These are phyloP conservation scores for Debaryomyces coudertii DNA, from an alignment of 1,139 yeast genomes.

Conservation along the genomic window DNA sequence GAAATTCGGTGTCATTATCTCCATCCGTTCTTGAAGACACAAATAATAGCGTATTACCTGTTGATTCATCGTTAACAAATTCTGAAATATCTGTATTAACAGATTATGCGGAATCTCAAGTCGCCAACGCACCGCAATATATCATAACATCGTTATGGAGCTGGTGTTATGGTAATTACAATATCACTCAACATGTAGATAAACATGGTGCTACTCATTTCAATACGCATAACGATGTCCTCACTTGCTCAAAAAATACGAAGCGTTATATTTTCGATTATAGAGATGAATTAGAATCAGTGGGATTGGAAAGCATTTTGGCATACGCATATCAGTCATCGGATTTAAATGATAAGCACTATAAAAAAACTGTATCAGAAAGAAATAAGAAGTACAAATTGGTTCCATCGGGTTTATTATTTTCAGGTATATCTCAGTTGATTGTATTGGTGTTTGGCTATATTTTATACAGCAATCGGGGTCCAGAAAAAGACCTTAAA, in stretches of 20 bases:
- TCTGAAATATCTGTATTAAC: constrained; percentile 53
- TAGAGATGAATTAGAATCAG: constrained; percentile 37
- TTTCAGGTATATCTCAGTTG: constrained; percentile 28
- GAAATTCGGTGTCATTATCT: constrained; percentile 35
- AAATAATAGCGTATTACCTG: constrained; percentile 26
- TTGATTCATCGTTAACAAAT: constrained; percentile 47
- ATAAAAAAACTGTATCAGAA: constrained; percentile 20
- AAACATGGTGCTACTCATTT: constrained; percentile 18
- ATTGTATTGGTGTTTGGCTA: constrained; percentile 32
- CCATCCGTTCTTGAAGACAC: constrained; percentile 19
- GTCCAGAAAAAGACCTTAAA: constrained; percentile 32
- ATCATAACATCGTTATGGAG: constrained; percentile 44
- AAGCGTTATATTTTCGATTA: constrained; percentile 46
- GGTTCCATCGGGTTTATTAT: constrained; percentile 30
- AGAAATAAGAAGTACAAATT: constrained; percentile 24
- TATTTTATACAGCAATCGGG: constrained; percentile 39
- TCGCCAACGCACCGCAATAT: constrained; percentile 55
- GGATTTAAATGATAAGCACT: constrained; percentile 22
- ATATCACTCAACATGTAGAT: constrained; percentile 22
- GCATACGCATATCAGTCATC: constrained; percentile 47
- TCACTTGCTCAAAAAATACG: constrained; percentile 25
- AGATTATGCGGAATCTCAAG: constrained; percentile 50
- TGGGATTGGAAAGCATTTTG: constrained; percentile 48
- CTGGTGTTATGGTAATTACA: constrained; percentile 53
- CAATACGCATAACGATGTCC: constrained; percentile 21